Conservation (phyloP, 768 basidiomycete genomes). For the Amanita muscaria region DNA sequence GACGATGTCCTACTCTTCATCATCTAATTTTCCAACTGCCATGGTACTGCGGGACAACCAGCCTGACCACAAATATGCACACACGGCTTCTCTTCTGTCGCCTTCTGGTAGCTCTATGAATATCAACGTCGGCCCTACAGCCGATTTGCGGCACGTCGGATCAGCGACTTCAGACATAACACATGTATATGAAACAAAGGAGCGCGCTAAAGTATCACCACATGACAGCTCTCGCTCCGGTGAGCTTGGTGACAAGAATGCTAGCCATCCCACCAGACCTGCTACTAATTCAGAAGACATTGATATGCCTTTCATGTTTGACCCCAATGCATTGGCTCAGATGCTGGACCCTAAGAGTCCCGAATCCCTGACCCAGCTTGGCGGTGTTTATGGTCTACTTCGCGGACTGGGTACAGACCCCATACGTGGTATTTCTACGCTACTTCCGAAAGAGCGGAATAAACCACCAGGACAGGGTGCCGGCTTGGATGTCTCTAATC, state of each 20-base stretch:
- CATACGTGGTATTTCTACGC: constrained; percentile 36
- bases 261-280: constrained; percentile 14
- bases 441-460: constrained; percentile 18
- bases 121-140: constrained; percentile 26
- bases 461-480: constrained; percentile 9
- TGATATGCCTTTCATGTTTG: constrained; percentile 73
- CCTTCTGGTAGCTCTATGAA: constrained; percentile 23
- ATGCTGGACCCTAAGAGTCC: constrained; percentile 87
- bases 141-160: neutral
- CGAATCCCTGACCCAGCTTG: constrained; percentile 53
- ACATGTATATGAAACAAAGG: neutral
- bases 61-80: constrained; percentile 48
- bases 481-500: constrained; percentile 8
- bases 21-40: constrained; percentile 46
- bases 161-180: constrained; percentile 2
- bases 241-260: constrained; percentile 15
- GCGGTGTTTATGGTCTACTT: constrained; percentile 62
- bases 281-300: too few species aligned
- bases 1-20: constrained; percentile 60
- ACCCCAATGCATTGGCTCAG: constrained; percentile 69
- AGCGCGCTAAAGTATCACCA: constrained; percentile 18
- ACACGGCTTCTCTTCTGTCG: constrained; percentile 30
- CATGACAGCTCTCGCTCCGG: constrained; percentile 14
- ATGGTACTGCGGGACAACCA: constrained; percentile 59
- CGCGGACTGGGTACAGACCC: constrained; percentile 64